Evolutionary conservation across 495 filamentous ascomycete genomes (phyloP).

Genomic region (Xylaria acuta): DNA sequence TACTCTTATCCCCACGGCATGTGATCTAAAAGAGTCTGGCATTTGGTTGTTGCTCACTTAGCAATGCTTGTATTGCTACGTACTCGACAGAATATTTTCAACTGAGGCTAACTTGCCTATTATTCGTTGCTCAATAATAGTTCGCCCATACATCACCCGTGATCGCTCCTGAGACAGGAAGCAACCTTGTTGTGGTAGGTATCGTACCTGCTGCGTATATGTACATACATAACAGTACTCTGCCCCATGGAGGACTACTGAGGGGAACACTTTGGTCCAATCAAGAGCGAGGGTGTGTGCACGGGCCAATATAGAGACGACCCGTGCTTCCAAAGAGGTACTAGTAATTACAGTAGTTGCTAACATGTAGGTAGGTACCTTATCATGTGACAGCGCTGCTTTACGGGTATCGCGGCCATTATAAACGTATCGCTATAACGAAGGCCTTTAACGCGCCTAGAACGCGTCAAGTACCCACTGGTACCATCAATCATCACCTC

Average conservation of each 20-base stretch:
- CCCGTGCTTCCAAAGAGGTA: neutral
- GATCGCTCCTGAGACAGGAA: neutral
- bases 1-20: neutral
- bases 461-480: constrained; percentile 21
- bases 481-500: constrained; percentile 23
- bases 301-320: constrained; percentile 16
- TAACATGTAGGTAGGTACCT: neutral
- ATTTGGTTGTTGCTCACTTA: neutral
- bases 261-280: constrained; percentile 6
- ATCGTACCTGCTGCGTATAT: too few species aligned
- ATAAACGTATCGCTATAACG: constrained; percentile 16
- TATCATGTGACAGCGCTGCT: constrained; percentile 38
- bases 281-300: neutral
- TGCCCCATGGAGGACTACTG: neutral
- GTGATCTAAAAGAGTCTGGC: neutral
- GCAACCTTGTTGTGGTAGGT: neutral
- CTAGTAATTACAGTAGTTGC: too few species aligned
- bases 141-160: neutral
- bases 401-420: constrained; percentile 3
- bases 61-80: neutral
- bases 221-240: too few species aligned
- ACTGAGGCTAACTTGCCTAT: neutral
- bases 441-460: constrained; percentile 27
- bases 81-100: neutral
- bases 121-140: neutral